A percentile compares a stretch with the other conserved stretches of the same genome.
Conservation (phyloP, 140 eudicot species). For the Anethum foeniculum region DNA sequence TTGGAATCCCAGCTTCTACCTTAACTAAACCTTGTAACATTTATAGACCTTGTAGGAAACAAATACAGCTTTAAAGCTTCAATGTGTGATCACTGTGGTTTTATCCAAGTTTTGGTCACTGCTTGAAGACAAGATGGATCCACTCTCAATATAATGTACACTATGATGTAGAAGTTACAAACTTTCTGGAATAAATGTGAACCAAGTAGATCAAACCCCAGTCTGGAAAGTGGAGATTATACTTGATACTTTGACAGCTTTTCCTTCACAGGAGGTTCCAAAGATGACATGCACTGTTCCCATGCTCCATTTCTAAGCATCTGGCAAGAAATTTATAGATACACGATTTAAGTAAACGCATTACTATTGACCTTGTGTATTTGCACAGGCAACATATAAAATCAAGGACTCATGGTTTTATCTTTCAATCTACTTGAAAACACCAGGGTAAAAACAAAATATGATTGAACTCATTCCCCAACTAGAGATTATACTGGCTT, state of each 20-base stretch:
- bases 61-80: slow-evolving; percentile 18
- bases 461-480: not conserved
- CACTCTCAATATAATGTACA: slow-evolving; percentile 12
- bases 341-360: not conserved
- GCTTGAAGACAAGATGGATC: not conserved
- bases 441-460: not conserved
- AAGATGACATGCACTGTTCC: slow-evolving; percentile 90
- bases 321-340: slow-evolving; percentile 24
- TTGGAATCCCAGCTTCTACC: not conserved
- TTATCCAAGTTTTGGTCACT: not conserved
- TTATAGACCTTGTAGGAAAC: slow-evolving; percentile 10
- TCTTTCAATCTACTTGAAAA: not conserved
- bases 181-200: too few relatives aligned
- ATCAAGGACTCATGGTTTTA: not conserved
- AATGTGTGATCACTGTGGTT: not conserved
- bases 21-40: not conserved
- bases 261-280: slow-evolving; percentile 76
- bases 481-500: not conserved
- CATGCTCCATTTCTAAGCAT: slow-evolving; percentile 88
- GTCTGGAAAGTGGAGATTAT: slow-evolving; percentile 11
- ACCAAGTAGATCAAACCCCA: not conserved
- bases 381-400: not conserved
- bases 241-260: slow-evolving; percentile 64
- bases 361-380: not conserved
- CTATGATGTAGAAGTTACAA: slow-evolving; percentile 6